Evolutionary conservation across 805 yeast species (phyloP).

Genomic region (Candida koratica): DNA sequence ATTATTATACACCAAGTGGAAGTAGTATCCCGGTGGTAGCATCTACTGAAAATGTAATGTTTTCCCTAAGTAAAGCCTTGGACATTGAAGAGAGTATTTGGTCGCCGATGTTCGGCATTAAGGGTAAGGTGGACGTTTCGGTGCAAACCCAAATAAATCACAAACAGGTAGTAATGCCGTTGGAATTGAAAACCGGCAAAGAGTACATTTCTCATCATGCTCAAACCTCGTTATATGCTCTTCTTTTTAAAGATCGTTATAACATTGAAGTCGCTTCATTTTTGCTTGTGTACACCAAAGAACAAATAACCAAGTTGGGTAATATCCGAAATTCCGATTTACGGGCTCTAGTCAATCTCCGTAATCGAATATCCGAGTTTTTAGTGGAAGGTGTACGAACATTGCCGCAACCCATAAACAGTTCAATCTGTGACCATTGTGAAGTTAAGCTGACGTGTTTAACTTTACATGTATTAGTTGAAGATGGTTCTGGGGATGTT

Average conservation of each 20-base stretch:
- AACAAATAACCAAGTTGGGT: constrained; percentile 50
- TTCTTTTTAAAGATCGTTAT: constrained; percentile 77
- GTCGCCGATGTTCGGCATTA: constrained; percentile 86
- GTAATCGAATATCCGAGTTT: constrained; percentile 66
- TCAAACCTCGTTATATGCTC: constrained; percentile 78
- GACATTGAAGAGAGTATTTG: constrained; percentile 89
- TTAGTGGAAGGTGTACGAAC: constrained; percentile 47
- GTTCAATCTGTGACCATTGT: constrained; percentile 61
- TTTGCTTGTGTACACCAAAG: constrained; percentile 70
- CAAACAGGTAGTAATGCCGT: constrained; percentile 55
- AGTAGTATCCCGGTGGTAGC: constrained; percentile 1
- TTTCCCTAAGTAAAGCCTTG: constrained; percentile 59
- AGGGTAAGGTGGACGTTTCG: constrained; percentile 89
- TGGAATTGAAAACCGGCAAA: constrained; percentile 88
- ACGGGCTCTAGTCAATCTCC: constrained; percentile 60
- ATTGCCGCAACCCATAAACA: constrained; percentile 52
- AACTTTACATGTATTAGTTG: constrained; percentile 57
- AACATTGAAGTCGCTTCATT: constrained; percentile 61
- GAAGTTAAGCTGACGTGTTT: constrained; percentile 55
- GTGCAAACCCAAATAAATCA: constrained; percentile 49
- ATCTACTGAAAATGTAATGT: constrained; percentile 21
- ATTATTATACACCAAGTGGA: constrained; percentile 38
- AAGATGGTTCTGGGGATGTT: constrained; percentile 50
- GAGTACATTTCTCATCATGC: constrained; percentile 71
- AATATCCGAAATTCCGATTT: constrained; percentile 55